Conservation (phyloP, 73 alveolate genomes). For the Stentor roeselii region DNA sequence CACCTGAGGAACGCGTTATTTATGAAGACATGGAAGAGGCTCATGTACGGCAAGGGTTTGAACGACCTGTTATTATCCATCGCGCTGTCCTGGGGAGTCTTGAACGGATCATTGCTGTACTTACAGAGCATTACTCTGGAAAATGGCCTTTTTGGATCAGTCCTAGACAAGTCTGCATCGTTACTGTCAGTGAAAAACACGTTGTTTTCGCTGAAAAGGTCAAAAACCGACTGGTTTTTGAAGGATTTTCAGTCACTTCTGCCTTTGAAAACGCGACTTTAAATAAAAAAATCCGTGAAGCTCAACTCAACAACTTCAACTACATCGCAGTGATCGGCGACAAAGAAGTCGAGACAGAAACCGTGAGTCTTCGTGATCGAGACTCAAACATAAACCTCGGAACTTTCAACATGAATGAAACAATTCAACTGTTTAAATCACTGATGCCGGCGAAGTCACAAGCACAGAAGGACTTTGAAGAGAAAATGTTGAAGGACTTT, state of each 20-base stretch:
- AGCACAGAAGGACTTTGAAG: neutral
- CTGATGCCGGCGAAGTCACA: neutral
- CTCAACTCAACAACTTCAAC: slow-evolving; percentile 92
- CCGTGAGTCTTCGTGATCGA: slow-evolving; percentile 94
- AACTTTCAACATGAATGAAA: slow-evolving; percentile 60
- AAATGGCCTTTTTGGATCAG: slow-evolving; percentile 99
- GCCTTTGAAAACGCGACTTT: slow-evolving; percentile 86
- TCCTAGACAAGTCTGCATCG: slow-evolving; percentile 94
- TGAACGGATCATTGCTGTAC: slow-evolving; percentile 95
- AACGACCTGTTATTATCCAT: slow-evolving; percentile 98
- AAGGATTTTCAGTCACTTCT: slow-evolving; percentile 79
- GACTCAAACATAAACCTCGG: slow-evolving; percentile 85
- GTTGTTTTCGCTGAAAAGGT: slow-evolving; percentile 85
- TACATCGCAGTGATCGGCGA: slow-evolving; percentile 97
- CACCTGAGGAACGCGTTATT: slow-evolving; percentile 37
- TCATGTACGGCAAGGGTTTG: slow-evolving; percentile 94
- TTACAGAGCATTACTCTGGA: slow-evolving; percentile 98
- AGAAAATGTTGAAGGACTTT: neutral
- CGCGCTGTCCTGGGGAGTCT: slow-evolving; percentile 99
- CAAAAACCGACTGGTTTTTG: slow-evolving; percentile 61
- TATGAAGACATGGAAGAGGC: slow-evolving; percentile 50
- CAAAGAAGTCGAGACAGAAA: slow-evolving; percentile 85
- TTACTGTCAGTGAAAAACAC: slow-evolving; percentile 92
- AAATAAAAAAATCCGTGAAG: slow-evolving; percentile 93
- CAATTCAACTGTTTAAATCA: slow-evolving; percentile 44